Evolutionary conservation across 2,329 filamentous ascomycete species (phyloP), one percentile per base, ranked within the genome.

Genomic region (Xenoacremonium recifei): DNA sequence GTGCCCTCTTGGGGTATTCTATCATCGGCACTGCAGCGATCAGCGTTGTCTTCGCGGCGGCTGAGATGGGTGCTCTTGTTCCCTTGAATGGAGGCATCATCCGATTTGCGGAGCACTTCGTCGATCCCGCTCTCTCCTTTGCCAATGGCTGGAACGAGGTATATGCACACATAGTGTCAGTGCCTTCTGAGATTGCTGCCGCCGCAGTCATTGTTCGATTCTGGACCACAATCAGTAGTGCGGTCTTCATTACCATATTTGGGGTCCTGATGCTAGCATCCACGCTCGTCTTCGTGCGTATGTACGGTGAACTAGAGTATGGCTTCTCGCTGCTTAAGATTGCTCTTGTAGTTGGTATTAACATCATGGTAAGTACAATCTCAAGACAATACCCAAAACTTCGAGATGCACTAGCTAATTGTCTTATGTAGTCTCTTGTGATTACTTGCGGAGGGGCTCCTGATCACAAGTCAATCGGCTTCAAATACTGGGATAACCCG

Each of bases 71-170:
- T 35, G 76, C 82, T 36, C 50, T 74, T 46, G 82, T 77, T 43
- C 80, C 80, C 1, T 72, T 83, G 44, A 79, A 79, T 45, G 80
- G 80, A 34, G 78, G 77, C 47, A 82, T 84, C 63, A 80, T 76
- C 59, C 75, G 73, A n/a, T 82, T 83, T 51, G 70, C 77, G 33
- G 71, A 76, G 38, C 75, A 79, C 37, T 84, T 84, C 50, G 66
- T 83, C 45, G 80, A 82, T 50, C 80, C 80, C 19, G 44, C 38
- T 27, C 66, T 72, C 62, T 73, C 74, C 15, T 78, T 78, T 37
- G 74, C 74, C 30, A 68, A 75, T 45, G 76, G 76, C 18, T 76
- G 73, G 72, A 69, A 77, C 52, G 77, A 77, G 39, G 69, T 70
- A 4, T 62, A 78, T 32, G 61, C 65, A 10, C 77, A 74, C 68